A percentile compares a stretch with the other conserved stretches of the same genome.
These are phyloP conservation scores for Phytophthora palmivora DNA, from an alignment of 352 stramenopile genomes.

Conservation along the genomic window DNA sequence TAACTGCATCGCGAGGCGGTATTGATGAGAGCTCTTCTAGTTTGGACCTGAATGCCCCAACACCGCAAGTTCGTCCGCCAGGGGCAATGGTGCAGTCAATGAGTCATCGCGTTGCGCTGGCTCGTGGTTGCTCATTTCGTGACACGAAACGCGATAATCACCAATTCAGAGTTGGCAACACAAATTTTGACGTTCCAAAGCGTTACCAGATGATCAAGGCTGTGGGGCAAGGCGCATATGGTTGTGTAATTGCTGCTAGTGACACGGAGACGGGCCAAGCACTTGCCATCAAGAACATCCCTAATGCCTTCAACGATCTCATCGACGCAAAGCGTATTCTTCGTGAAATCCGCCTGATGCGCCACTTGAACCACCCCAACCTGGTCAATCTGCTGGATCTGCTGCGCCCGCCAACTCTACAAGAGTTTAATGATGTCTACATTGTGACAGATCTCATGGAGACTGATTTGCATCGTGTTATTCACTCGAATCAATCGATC, in stretches of 20 bases:
- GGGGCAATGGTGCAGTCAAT: constrained; percentile 50
- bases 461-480: constrained; percentile 79
- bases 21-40: constrained; percentile 47
- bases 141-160: constrained; percentile 88
- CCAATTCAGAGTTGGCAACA: constrained; percentile 89
- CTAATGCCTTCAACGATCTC: constrained; percentile 92
- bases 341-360: constrained; percentile 90
- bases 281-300: constrained; percentile 97
- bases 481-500: constrained; percentile 85
- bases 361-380: constrained; percentile 86
- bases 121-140: constrained; percentile 82
- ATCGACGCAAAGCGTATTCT: constrained; percentile 90
- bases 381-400: constrained; percentile 86
- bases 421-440: constrained; percentile 92
- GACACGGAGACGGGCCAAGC: constrained; percentile 88
- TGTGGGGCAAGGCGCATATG: constrained; percentile 92
- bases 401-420: constrained; percentile 76
- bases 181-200: constrained; percentile 85
- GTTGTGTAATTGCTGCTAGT: constrained; percentile 90
- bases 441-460: constrained; percentile 86
- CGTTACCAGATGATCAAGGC: constrained; percentile 92
- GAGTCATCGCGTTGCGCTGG: constrained; percentile 67
- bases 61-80: constrained; percentile 55
- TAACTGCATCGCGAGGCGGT: constrained; percentile 24
- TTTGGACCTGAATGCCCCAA: constrained; percentile 60